Percentiles rank a stretch among this genome's conserved stretches.
These are phyloP conservation scores for Besnoitia besnoiti DNA, from an alignment of 169 alveolate species.

Conservation along the genomic window DNA sequence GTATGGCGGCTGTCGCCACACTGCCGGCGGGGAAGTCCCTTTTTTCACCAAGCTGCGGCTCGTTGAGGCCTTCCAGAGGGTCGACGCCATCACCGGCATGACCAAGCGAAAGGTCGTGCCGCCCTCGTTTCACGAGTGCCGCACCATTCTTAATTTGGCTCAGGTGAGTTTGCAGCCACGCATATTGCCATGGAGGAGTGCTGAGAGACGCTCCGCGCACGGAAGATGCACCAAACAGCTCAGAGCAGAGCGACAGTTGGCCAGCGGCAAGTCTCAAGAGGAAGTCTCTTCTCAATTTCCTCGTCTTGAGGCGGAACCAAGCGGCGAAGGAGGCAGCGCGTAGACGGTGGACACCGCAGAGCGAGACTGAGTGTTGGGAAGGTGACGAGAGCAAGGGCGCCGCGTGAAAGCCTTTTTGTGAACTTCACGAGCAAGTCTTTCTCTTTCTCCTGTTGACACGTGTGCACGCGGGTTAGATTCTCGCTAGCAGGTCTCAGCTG, in stretches of 20 bases:
- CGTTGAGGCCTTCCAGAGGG: slow-evolving; percentile 68
- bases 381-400: no score
- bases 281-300: no score
- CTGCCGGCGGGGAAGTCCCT: neutral
- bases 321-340: no score
- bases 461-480: neutral
- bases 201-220: no score
- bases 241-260: no score
- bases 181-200: no score
- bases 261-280: no score
- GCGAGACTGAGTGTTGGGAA: neutral
- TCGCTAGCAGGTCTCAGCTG: slow-evolving; percentile 53
- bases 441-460: neutral
- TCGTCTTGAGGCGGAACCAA: no score
- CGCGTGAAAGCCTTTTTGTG: no score
- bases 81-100: slow-evolving; percentile 56
- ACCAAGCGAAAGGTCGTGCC: slow-evolving; percentile 69
- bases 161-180: no score
- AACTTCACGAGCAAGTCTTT: neutral
- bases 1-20: neutral
- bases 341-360: neutral
- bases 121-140: slow-evolving; percentile 71
- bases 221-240: no score
- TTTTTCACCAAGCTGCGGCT: slow-evolving; percentile 69
- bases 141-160: slow-evolving; percentile 71